Conservation (phyloP, 2,329 filamentous ascomycete genomes). For the Fusarium irregulare region DNA sequence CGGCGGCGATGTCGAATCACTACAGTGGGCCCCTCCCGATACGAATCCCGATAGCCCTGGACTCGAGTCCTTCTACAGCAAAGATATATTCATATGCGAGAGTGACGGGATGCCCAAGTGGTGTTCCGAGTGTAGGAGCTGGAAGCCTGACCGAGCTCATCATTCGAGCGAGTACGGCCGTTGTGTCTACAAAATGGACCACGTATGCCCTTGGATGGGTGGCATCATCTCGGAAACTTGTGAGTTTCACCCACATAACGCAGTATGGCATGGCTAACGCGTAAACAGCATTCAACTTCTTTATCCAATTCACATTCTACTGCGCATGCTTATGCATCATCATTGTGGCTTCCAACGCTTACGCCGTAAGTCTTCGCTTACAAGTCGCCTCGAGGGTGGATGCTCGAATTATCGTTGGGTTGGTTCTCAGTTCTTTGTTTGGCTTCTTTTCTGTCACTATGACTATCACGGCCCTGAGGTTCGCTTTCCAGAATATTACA, state of each 20-base stretch:
- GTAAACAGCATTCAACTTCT: conserved; percentile 83
- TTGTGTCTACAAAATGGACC: conserved; percentile 92
- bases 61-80: conserved; percentile 81
- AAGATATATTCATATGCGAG: conserved; percentile 86
- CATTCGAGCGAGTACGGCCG: conserved; percentile 85
- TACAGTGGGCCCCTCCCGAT: conserved; percentile 55
- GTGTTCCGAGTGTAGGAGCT: conserved; percentile 85
- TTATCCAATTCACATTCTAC: conserved; percentile 87
- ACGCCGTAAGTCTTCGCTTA: conserved; percentile 69
- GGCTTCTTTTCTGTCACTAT: conserved; percentile 84
- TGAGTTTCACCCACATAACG: conserved; percentile 50
- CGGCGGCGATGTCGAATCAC: conserved; percentile 45
- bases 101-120: conserved; percentile 85
- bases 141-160: conserved; percentile 89
- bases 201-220: conserved; percentile 97
- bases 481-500: conserved; percentile 79
- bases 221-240: conserved; percentile 87
- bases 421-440: conserved; percentile 78
- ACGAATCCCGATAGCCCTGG: conserved; percentile 71
- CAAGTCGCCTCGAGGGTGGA: conserved; percentile 58
- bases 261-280: conserved; percentile 2
- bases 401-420: conserved; percentile 71
- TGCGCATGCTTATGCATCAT: conserved; percentile 74
- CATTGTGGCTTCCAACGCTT: conserved; percentile 70
- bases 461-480: conserved; percentile 76